Evolutionary conservation across 352 stramenopile species (phyloP), one percentile per base, ranked within the genome.

Genomic region (Blastocystis sp.): DNA sequence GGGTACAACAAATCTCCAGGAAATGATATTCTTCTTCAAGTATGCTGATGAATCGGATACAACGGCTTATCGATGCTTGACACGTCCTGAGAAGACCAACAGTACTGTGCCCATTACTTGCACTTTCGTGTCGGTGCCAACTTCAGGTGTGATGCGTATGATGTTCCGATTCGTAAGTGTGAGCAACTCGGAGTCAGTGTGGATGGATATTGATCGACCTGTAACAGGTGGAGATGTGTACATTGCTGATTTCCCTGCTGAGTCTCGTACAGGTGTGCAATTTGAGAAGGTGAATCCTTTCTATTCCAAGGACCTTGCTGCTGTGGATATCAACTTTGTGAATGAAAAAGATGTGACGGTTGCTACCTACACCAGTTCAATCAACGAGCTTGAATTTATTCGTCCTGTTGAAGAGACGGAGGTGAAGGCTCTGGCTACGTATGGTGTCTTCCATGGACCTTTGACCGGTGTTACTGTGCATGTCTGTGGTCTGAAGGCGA

Each of bases 1-100:
- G 51, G 71, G 71, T 24, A 66, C 42, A n/a, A 83, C 71, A 37
- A 83, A 61, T n/a, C 29, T 83, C 12, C 71, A 83, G 71, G 46
- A 83, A 49, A 83, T 83, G 71, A 16, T 49, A n/a, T 83, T 83
- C 71, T 83, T 83, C 71, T 83, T 83, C 71, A 83, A 65, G 71
- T 57, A 83, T 42, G 27, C 71, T 21, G n/a, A 19, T 16, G 71
- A 49, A 51, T 46, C 21, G 14, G 63, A 74, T 46, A 21, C 21
- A 4, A 74, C 63, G 24, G 14, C 24, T 21, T 83, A 83, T 37
- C 11, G 65, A 9, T 83, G 71, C 35, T 12, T 7, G 5, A 83
- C 71, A 56, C 71, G 54, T 66, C 71, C 71, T 29, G 71, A 83
- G 71, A 42, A 66, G 49, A 66, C 51, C 11, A 27, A 65, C 16